These are phyloP conservation scores for Salix suchowensis DNA, from an alignment of 345 rosid genomes.

Conservation along the genomic window DNA sequence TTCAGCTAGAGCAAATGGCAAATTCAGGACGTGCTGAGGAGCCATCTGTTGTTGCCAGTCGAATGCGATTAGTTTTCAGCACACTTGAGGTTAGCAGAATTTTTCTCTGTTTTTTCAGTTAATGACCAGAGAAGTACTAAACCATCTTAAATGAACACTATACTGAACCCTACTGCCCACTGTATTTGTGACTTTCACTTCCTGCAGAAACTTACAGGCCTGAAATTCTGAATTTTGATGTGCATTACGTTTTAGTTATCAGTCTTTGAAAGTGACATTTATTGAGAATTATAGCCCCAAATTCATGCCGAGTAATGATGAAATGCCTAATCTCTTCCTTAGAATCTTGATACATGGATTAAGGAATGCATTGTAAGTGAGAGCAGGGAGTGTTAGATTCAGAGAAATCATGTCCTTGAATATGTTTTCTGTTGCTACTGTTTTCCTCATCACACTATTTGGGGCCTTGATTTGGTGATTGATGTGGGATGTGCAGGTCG, in stretches of 20 bases:
- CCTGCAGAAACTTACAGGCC: background rate
- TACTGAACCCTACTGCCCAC: background rate
- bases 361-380: background rate
- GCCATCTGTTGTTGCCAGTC: constrained; percentile 81
- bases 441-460: background rate
- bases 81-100: constrained; percentile 69
- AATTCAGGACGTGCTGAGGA: constrained; percentile 72
- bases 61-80: constrained; percentile 81
- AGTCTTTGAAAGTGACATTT: too few species aligned
- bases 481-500: constrained; percentile 51
- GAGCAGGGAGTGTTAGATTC: background rate
- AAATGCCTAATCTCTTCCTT: background rate
- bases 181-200: background rate
- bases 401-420: background rate
- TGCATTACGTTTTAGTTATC: background rate
- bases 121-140: background rate
- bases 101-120: background rate
- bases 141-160: background rate
- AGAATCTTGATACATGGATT: background rate
- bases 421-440: background rate
- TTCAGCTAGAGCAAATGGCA: constrained; percentile 94
- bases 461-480: background rate
- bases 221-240: background rate
- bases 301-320: background rate
- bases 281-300: background rate